Percentiles rank a stretch among this genome's conserved stretches.
Evolutionary conservation across 306 rosid species (phyloP).

Genomic region (Neltuma alba): DNA sequence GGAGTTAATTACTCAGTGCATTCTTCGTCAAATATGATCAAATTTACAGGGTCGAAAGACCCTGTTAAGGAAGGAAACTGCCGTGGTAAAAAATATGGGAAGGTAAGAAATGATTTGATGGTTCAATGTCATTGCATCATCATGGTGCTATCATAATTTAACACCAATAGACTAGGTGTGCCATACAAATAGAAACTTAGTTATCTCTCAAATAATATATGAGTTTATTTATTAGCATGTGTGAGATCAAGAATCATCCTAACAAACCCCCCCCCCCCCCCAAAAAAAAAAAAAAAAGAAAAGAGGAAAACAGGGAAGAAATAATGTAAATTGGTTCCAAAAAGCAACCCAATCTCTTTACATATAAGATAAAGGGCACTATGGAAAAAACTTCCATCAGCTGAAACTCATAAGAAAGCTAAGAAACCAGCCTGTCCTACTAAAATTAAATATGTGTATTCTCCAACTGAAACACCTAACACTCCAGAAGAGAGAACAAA

Average conservation of each 20-base stretch:
- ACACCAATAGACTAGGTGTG: neutral
- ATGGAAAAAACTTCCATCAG: too few species aligned
- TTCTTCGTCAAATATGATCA: too few species aligned
- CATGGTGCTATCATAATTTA: neutral
- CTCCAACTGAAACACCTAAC: neutral
- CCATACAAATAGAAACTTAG: neutral
- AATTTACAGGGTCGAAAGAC: neutral
- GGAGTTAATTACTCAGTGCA: too few species aligned
- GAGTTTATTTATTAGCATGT: too few species aligned
- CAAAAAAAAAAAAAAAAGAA: neutral
- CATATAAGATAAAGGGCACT: too few species aligned
- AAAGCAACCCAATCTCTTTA: neutral
- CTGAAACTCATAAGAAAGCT: neutral
- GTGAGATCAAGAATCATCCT: neutral
- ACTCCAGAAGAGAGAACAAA: neutral
- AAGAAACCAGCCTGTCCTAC: neutral
- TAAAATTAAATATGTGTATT: neutral
- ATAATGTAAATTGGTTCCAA: neutral
- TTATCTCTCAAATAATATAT: neutral
- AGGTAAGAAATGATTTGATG: neutral
- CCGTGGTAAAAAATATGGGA: neutral
- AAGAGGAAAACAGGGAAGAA: neutral
- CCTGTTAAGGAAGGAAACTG: neutral
- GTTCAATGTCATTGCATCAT: too few species aligned
- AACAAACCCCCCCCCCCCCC: too few species aligned